Evolutionary conservation across 345 rosid species (phyloP), one percentile per base, ranked within the genome.

Genomic region (Psidium guajava): DNA sequence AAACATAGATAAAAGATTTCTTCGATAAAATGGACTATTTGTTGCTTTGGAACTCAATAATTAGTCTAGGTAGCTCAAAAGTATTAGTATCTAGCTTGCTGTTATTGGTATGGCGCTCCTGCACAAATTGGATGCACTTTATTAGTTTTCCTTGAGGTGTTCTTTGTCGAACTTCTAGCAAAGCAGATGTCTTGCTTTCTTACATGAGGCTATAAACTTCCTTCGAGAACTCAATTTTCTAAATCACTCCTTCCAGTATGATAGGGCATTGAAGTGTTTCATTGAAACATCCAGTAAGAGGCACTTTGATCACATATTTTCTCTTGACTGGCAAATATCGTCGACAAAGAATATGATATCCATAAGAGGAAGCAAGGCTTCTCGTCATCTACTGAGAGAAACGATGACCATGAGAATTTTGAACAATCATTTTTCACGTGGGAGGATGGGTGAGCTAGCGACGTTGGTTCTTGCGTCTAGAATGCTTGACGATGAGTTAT

Each of bases 391-490:
- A 32, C 84, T 89, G 44, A 86, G 82, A 69, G 91, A 88, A 47
- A 85, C 69, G 24, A 55, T 75, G 27, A 69, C 85, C 50, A n/a
- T 20, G 69, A 82, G 27, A 49, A 55, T 82, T 82, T 74, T 32
- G 27, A 81, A 54, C 20, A 42, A 58, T 10, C 50, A n/a, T 2
- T 58, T 90, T 47, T 88, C 93, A 8, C 88, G 89, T 87, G 89
- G 91, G 56, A 85, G 87, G 56, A 84, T 87, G 74, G 95, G 95
- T 56, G 83, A 69, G 54, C 44, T 91, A 56, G 88, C 85, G 18
- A 44, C 86, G 82, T 75, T 87, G 11, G 85, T 92, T 89, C 91
- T 93, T 83, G 93, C 94, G 40, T 90, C 93, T 51, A 83, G 86
- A 36, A 77, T 84, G 77, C 73, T 87, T 0, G 24, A 25, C 0